Evolutionary conservation across 768 basidiomycete species (phyloP).

Genomic region (Lenzites betulinus): DNA sequence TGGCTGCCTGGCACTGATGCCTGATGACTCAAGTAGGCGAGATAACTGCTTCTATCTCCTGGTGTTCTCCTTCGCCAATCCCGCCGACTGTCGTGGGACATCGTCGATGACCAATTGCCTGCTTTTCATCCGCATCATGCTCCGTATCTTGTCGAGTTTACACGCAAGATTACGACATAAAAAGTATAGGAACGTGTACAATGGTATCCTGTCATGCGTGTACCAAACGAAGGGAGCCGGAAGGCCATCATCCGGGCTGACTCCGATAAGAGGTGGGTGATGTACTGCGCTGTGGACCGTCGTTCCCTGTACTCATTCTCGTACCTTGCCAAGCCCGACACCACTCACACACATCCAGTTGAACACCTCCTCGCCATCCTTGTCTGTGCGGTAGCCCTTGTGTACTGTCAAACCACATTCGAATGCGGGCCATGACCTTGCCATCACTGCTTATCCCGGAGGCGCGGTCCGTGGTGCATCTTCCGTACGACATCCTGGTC

Average conservation of each 20-base stretch:
- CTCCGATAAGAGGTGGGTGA: background rate
- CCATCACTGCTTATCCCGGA: background rate
- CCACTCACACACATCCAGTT: background rate
- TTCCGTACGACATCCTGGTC: conserved; percentile 14
- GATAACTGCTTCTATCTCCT: background rate
- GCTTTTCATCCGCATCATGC: background rate
- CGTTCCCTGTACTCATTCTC: background rate
- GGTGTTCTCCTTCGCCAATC: background rate
- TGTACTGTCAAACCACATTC: too few species aligned
- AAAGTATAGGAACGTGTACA: background rate
- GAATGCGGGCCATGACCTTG: too few species aligned
- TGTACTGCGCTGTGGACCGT: background rate
- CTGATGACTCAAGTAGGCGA: background rate
- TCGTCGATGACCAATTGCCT: too few species aligned
- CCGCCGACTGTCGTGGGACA: background rate
- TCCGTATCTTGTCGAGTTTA: background rate
- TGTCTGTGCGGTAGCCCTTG: too few species aligned
- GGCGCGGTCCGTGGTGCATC: background rate
- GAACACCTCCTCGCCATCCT: background rate
- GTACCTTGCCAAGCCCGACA: background rate
- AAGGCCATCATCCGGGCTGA: too few species aligned
- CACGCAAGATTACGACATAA: conserved; percentile 4
- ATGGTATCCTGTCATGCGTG: background rate
- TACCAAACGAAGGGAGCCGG: background rate
- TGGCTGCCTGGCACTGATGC: background rate